A percentile compares a stretch with the other conserved stretches of the same genome.
phyloP scores from a whole-genome alignment of 2,329 filamentous ascomycete species.

The Rhinocladiella mackenziei region DNA sequence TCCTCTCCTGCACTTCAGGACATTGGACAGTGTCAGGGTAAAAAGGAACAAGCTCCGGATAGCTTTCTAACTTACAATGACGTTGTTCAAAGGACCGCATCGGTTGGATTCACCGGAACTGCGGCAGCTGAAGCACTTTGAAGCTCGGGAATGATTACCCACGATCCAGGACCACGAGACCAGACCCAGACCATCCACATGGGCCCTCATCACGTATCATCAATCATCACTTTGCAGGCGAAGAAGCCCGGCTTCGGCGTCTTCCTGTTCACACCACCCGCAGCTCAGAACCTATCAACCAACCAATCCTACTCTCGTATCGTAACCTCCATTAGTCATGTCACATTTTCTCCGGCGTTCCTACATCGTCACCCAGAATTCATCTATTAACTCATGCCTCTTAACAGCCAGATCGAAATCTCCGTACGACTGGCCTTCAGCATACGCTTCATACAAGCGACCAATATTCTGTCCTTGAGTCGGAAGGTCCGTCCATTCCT shows the following conservation, averaged over 20 bases:
- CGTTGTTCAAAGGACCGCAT: no score
- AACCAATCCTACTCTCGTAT: neutral
- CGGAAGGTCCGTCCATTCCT: slow-evolving; percentile 48
- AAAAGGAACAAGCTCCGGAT: no score
- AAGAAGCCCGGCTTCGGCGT: neutral
- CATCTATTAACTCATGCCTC: slow-evolving; percentile 49
- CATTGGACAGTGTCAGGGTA: no score
- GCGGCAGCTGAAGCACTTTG: no score
- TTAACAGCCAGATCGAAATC: slow-evolving; percentile 45
- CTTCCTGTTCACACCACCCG: neutral
- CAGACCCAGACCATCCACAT: no score
- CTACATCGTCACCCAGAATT: slow-evolving; percentile 26
- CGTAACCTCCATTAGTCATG: neutral
- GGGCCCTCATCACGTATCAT: no score
- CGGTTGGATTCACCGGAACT: no score
- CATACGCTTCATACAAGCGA: slow-evolving; percentile 55
- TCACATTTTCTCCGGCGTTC: neutral
- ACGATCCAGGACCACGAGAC: no score
- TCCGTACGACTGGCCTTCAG: slow-evolving; percentile 41
- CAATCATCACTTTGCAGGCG: no score
- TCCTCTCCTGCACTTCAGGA: no score
- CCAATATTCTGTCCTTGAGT: slow-evolving; percentile 49
- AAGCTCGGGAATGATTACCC: no score
- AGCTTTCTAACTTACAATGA: no score
- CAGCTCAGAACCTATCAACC: neutral